Percentiles rank a stretch among this genome's conserved stretches.
These are phyloP conservation scores for Lobosporangium transversale DNA, from an alignment of 192 early-diverging fungal genomes.

Conservation along the genomic window DNA sequence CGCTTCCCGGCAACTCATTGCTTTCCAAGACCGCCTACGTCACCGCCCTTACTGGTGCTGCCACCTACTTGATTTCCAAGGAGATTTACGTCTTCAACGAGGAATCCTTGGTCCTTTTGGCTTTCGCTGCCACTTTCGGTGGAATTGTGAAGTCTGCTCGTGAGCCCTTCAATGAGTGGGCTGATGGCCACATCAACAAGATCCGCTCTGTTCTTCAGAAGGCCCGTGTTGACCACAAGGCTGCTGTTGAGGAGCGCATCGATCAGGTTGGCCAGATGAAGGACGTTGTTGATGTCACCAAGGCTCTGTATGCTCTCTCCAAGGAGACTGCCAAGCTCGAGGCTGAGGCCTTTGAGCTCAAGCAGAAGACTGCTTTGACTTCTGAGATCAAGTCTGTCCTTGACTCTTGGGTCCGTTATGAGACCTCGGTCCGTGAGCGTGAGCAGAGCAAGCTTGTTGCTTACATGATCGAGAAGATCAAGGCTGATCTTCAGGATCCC, in stretches of 20 bases:
- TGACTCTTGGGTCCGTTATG: constrained; percentile 98
- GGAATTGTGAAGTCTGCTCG: constrained; percentile 82
- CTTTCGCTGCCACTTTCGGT: constrained; percentile 82
- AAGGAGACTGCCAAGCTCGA: constrained; percentile 95
- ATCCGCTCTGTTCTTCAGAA: constrained; percentile 84
- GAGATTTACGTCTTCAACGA: constrained; percentile 98
- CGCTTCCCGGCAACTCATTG: constrained; percentile 90
- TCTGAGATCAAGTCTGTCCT: constrained; percentile 87
- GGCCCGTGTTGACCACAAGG: constrained; percentile 93
- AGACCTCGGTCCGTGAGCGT: constrained; percentile 89
- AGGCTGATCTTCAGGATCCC: constrained; percentile 73
- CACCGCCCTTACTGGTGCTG: constrained; percentile 82
- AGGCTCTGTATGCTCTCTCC: constrained; percentile 92
- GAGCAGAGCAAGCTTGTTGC: constrained; percentile 91
- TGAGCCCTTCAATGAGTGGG: constrained; percentile 86
- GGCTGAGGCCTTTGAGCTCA: constrained; percentile 93
- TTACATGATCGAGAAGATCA: constrained; percentile 85
- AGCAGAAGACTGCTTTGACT: constrained; percentile 87
- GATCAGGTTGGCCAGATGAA: constrained; percentile 91
- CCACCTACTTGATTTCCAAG: constrained; percentile 93
- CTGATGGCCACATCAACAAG: constrained; percentile 72
- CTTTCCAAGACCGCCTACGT: constrained; percentile 91
- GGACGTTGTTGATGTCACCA: constrained; percentile 93
- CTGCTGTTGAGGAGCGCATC: constrained; percentile 89
- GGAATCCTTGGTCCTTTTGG: constrained; percentile 86